Base-by-base conservation (phyloP, 306 rosid species). In the Vigna nakashimae region DNA sequence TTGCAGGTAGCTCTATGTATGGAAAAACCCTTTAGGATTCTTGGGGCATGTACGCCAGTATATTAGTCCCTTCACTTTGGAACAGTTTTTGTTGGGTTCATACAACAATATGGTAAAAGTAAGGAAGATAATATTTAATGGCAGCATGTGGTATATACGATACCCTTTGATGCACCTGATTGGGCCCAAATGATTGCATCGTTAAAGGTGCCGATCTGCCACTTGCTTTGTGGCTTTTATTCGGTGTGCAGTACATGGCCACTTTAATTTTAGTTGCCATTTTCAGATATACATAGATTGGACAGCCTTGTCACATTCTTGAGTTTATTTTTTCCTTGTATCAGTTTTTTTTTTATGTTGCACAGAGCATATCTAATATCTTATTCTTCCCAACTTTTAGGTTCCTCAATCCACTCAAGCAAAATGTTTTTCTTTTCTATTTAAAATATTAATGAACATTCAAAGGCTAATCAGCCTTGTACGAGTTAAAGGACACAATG, bases 401-500 rank as follows among this genome's bases (percentile, higher is more conserved):
- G 30, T 70, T 58, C 64, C 64, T 34, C 36, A 36, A 26, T 70
- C 56, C 77, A 49, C 16, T 36, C 65, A 2, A 38, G 56, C 51
- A 65, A 60, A 68, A 36, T 60, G 18, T 71, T 34, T 6, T 60
- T 34, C 34, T 34, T 12, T 71, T 38, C 53, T 50, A 46, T 34
- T 32, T 20, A 15, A 34, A 67, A 69, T 34, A 34, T 2, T 62
- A 69, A 68, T 17, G 3, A 38, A 28, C 40, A 68, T 75, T 60
- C 71, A 81, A 36, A 58, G 63, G 73, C 14, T 40, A 51, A 66
- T 57, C 60, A 62, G 38, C 71, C 52, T 53, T 28, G 55, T 38
- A 56, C 24, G 12, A 51, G 48, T 8, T 60, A 45, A 48, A 46
- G 26, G 45, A 24, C 14, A 13, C 9, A 12, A 13, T 17, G 46